Evolutionary conservation across 2,329 filamentous ascomycete genomes (phyloP), one percentile per base, ranked within the genome.

Genomic region (Hymenoscyphus salicellus): DNA sequence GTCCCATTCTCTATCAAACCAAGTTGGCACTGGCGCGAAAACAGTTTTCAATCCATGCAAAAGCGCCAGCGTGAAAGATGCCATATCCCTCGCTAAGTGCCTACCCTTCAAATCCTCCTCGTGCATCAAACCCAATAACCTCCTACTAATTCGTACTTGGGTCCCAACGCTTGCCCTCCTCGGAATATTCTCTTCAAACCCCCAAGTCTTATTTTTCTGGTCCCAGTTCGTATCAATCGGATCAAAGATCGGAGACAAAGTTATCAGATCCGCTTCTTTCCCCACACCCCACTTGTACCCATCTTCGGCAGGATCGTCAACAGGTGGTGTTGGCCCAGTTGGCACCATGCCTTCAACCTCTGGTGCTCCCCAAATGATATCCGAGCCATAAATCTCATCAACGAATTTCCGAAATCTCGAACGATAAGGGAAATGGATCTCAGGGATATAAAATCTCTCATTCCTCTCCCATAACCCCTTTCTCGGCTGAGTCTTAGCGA

Each of bases 401-500:
- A 91, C 86, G 16, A 83, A 78, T 58, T 86, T 82, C 3, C 92
- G 88, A 72, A 86, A 83, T 17, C 83, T 79, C 8, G 83, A 85
- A 75, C 92, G 86, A 46, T 89, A 84, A 88, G 88, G 93, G 32
- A 80, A 80, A 33, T 89, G 89, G 71, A 60, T 93, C 90, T 38
- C 87, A 80, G 90, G 91, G 8, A 93, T 86, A 74, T 92, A 94
- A 78, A 93, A 94, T 67, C 89, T 87, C 28, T 87, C 83, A 59
- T 86, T 89, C 58, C 90, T 86, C 75, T 94, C 91, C 91, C 91
- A 94, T 10, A 92, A 80, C n/a, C 86, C 85, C 65, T 86, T 84
- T 32, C 90, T 85, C 1, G 88, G 86, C 74, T 94, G 90, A 58
- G 84, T 76, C 63, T 82, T 83, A 1, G 88, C 86, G 87, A 90